phyloP scores from a whole-genome alignment of 495 filamentous ascomycete genomes.

The Patellaria atrata region DNA sequence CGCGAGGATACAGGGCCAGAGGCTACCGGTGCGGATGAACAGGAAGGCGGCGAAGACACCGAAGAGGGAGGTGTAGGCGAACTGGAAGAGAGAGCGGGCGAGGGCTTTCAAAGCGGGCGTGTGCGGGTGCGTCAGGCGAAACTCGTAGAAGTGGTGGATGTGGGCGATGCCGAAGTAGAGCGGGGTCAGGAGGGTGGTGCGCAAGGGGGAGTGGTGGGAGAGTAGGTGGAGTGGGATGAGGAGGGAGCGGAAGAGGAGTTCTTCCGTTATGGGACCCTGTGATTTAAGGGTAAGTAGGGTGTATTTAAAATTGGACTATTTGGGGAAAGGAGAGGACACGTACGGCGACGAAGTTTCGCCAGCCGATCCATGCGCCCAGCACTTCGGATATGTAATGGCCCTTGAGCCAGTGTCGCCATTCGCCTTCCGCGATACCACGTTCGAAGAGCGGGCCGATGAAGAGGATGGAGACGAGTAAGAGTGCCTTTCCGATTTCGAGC shows the following conservation, averaged over 20 bases:
- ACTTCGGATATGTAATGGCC: constrained; percentile 14
- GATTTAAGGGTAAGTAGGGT: background rate
- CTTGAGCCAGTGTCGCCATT: constrained; percentile 51
- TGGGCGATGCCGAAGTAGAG: constrained; percentile 92
- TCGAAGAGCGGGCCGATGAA: constrained; percentile 80
- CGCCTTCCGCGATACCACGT: constrained; percentile 51
- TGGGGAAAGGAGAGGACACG: constrained; percentile 13
- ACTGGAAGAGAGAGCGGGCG: constrained; percentile 63
- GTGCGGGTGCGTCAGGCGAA: constrained; percentile 63
- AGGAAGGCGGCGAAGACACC: constrained; percentile 85
- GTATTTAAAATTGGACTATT: background rate
- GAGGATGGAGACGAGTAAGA: constrained; percentile 60
- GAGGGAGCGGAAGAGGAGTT: constrained; percentile 79
- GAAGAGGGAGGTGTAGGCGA: constrained; percentile 86
- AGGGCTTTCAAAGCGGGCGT: constrained; percentile 44
- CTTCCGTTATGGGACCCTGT: constrained; percentile 81
- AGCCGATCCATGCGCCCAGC: constrained; percentile 35
- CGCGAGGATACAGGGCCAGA: constrained; percentile 54
- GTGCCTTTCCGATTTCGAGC: constrained; percentile 38
- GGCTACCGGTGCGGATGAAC: constrained; percentile 73
- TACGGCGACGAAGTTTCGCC: constrained; percentile 48
- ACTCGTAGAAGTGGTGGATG: constrained; percentile 93
- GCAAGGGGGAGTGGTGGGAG: constrained; percentile 34
- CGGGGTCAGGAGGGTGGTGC: constrained; percentile 64
- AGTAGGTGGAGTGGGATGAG: constrained; percentile 70